Percentiles rank a stretch among this genome's conserved stretches.
Conservation (phyloP, 371 early-diverging fungal species). For the Smittium mucronatum region DNA sequence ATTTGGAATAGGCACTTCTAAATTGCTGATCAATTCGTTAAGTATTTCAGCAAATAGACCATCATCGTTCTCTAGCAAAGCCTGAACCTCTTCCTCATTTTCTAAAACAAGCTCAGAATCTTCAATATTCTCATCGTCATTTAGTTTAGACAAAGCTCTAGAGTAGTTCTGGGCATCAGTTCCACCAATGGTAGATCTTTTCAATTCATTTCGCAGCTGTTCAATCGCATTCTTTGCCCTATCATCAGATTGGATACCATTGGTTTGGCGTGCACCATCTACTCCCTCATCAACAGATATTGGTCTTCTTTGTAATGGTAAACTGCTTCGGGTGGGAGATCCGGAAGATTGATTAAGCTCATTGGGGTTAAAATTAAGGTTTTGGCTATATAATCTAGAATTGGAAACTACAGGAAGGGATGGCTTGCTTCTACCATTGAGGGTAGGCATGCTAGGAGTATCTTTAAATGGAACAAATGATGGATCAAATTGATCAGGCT, state of each 20-base stretch:
- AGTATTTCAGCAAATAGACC: constrained; percentile 74
- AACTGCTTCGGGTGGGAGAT: not conserved
- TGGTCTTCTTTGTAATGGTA: not conserved
- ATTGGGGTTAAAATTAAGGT: not conserved
- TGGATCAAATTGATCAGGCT: not conserved
- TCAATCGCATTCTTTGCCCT: not conserved
- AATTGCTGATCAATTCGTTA: constrained; percentile 67
- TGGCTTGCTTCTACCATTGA: constrained; percentile 3
- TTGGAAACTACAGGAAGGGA: not conserved
- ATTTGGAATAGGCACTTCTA: constrained; percentile 78
- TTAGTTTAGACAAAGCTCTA: not conserved
- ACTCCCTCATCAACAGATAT: not conserved
- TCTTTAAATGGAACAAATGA: not conserved
- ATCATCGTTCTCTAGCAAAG: constrained; percentile 52
- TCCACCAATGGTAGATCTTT: not conserved
- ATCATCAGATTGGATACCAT: not conserved
- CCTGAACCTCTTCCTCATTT: constrained; percentile 33
- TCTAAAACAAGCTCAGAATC: constrained; percentile 14
- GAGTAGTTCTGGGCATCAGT: not conserved
- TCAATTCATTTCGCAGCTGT: constrained; percentile 3
- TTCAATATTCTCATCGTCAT: not conserved
- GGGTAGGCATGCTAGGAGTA: not conserved
- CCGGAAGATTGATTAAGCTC: not conserved
- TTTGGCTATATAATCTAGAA: not conserved
- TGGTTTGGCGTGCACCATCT: not conserved